phyloP scores from a whole-genome alignment of 139 green algal species.

The Astrephomene gubernaculifera region DNA sequence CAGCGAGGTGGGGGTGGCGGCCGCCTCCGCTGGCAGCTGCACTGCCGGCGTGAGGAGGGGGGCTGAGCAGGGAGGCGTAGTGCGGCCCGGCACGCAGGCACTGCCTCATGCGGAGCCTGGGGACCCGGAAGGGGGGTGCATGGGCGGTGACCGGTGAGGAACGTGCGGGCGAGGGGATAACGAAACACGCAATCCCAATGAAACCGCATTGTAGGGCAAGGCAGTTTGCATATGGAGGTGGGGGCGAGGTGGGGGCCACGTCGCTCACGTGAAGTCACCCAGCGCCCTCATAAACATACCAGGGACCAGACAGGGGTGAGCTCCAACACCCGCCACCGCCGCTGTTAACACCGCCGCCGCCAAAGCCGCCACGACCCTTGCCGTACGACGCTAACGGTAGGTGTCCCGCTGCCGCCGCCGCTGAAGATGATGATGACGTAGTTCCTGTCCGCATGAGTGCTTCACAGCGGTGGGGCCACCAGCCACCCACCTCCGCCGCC shows the following conservation, averaged over 20 bases:
- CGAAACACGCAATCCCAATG: too few relatives aligned
- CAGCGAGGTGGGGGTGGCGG: background rate
- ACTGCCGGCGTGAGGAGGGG: background rate
- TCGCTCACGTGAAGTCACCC: too few relatives aligned
- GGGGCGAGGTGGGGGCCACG: too few relatives aligned
- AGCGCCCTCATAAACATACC: background rate
- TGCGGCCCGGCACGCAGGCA: background rate
- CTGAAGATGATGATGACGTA: too few relatives aligned
- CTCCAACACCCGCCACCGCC: background rate
- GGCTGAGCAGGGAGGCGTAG: too few relatives aligned
- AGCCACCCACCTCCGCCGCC: background rate
- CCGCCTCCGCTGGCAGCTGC: background rate
- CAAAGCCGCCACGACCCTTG: background rate
- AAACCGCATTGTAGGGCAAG: too few relatives aligned
- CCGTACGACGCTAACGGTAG: too few relatives aligned
- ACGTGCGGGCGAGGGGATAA: too few relatives aligned
- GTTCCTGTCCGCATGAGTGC: background rate
- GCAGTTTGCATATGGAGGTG: too few relatives aligned
- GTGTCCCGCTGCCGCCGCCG: too few relatives aligned
- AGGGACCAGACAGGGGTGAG: background rate
- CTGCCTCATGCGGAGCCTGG: constrained; percentile 14
- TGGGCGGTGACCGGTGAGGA: too few relatives aligned
- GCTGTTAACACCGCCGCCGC: background rate
- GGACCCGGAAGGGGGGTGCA: too few relatives aligned
- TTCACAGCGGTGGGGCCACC: constrained; percentile 3